Evolutionary conservation across 106 monocot genomes (phyloP), one percentile per base, ranked within the genome.

Genomic region (Iris macrosiphon): DNA sequence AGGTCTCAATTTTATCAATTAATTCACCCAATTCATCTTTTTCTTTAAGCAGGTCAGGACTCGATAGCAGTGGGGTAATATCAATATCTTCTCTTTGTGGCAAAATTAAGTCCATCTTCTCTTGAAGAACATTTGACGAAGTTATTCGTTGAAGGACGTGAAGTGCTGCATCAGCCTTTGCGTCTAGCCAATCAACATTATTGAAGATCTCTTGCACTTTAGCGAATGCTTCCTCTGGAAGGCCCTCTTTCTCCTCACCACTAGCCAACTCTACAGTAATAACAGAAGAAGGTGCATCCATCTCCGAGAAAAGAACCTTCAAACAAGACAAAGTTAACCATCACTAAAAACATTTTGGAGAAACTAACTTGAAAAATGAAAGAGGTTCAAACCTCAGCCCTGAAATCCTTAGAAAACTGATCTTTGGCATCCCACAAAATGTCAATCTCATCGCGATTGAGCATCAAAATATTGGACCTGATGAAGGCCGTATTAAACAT

Each of bases 401-500:
- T 73, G 64, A 95, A 95, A 42, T 85, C 88, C 49, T 75, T 89
- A 5, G 81, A 71, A 31, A 95, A 95, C 4, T 64, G 70, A 27
- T 89, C 89, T 68, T 89, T 95, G n/a, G 85, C 68, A 64, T 89
- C 68, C 95, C 95, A 95, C 7, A 95, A 47, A 56, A 89, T 80
- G 65, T 95, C 95, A 69, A 95, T 79, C 41, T 85, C 82, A 79
- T 95, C 85, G 20, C 82, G 89, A 45, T 89, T 89, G 20, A 95
- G 82, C 65, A 95, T 89, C 72, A 95, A 64, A 67, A 95, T 95
- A 63, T 95, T 95, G 15, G 95, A 95, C 23, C 95, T 63, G 42
- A 95, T 95, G 57, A 95, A 95, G 4, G 95, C 89, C 24, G 95
- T 89, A 63, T 95, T 95, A 57, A 95, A 95, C 95, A 95, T 85